A percentile compares a stretch with the other conserved stretches of the same genome.
Evolutionary conservation across 1,284 basidiomycete genomes (phyloP).

Genomic region (Entoloma clypeatum): DNA sequence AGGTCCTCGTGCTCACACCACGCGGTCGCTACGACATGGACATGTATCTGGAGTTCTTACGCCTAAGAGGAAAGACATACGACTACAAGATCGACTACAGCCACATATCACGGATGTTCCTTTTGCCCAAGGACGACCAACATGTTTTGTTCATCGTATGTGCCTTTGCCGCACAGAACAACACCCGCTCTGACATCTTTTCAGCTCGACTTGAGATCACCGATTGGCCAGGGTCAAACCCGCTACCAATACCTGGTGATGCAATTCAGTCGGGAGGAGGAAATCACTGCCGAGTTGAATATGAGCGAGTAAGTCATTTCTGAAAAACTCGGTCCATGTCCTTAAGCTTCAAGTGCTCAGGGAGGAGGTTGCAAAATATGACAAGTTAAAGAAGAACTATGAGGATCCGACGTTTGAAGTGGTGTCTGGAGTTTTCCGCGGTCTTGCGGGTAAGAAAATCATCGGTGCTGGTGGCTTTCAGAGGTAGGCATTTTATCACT

Average conservation of each 20-base stretch:
- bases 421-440: slow-evolving; percentile 92
- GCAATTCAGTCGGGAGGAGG: slow-evolving; percentile 96
- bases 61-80: slow-evolving; percentile 96
- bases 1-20: slow-evolving; percentile 95
- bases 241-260: slow-evolving; percentile 97
- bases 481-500: slow-evolving; percentile 48
- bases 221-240: slow-evolving; percentile 98
- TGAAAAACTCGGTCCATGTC: slow-evolving; percentile 12
- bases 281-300: slow-evolving; percentile 94
- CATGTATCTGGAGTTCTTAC: slow-evolving; percentile 93
- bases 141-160: slow-evolving; percentile 93
- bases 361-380: slow-evolving; percentile 71
- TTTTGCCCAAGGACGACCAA: slow-evolving; percentile 95
- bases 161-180: slow-evolving; percentile 9
- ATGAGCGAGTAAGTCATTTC: slow-evolving; percentile 72
- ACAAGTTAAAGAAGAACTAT: slow-evolving; percentile 87
- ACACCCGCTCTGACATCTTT: neutral
- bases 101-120: slow-evolving; percentile 87
- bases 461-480: slow-evolving; percentile 82
- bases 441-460: slow-evolving; percentile 88
- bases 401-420: slow-evolving; percentile 95
- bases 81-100: slow-evolving; percentile 97
- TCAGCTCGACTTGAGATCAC: slow-evolving; percentile 84
- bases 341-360: slow-evolving; percentile 32
- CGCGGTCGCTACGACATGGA: slow-evolving; percentile 97